These are phyloP conservation scores for Didymella pomorum DNA, from an alignment of 2,329 filamentous ascomycete species.

Conservation along the genomic window DNA sequence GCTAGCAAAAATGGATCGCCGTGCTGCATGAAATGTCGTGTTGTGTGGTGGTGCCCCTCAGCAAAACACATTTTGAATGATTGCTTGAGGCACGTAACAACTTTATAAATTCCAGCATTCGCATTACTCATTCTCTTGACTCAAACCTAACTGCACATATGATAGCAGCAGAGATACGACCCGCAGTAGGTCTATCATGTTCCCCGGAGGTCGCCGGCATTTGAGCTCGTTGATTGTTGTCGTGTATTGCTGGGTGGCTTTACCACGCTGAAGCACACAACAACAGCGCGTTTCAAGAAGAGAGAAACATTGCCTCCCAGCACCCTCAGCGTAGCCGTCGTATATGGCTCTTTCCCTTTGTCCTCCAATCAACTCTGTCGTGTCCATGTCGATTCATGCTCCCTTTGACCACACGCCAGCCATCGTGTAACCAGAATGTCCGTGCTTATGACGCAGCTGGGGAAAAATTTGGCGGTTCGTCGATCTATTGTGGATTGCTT, in stretches of 20 bases:
- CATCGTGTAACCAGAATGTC: constrained; percentile 3
- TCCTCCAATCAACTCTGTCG: background rate
- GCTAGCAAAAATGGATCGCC: background rate
- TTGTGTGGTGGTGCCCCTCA: no score
- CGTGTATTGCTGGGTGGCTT: no score
- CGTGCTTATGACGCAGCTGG: constrained; percentile 21
- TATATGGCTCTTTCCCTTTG: background rate
- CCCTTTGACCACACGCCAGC: background rate
- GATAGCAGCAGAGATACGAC: background rate
- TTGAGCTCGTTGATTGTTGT: no score
- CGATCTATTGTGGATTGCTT: constrained; percentile 14
- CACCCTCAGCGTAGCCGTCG: no score
- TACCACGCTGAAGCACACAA: background rate
- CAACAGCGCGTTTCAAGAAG: background rate
- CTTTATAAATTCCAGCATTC: background rate
- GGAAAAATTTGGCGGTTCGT: constrained; percentile 17
- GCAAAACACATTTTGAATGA: background rate
- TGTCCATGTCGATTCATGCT: background rate
- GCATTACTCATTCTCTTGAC: background rate
- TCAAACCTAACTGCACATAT: background rate
- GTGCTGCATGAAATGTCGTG: background rate
- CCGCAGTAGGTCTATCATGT: background rate
- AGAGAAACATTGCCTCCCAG: background rate
- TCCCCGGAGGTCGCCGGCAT: background rate
- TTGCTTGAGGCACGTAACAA: background rate